Evolutionary conservation across 2,329 filamentous ascomycete species (phyloP), one percentile per base, ranked within the genome.

Genomic region (Fusarium sp.): DNA sequence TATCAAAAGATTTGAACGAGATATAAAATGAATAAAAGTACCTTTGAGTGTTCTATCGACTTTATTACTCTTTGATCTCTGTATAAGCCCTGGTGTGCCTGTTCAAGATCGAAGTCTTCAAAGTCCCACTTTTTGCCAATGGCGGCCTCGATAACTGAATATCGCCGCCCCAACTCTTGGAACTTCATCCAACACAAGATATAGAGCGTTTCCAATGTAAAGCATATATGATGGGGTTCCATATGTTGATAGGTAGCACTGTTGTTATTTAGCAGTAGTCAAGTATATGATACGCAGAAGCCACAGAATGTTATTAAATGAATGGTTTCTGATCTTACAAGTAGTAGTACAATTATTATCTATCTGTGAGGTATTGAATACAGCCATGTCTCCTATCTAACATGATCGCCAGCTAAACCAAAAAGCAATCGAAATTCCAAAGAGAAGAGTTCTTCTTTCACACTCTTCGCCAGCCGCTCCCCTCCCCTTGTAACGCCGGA

Each of bases 141-240:
- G 52, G 31, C 41, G 51, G 49, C 75, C 75, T 76, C 75, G 74
- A 69, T 77, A 77, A 76, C 56, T 76, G 65, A 77, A 77, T 77
- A 67, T 55, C 28, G 13, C 50, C 31, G 30, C 34, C 46, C 46
- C 47, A 33, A 33, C 18, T 34, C 16, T 12, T 13, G 23, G 10
- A 64, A 44, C 4, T 26, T 28, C 10, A 16, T 28, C 18, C 7
- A n/a, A 6, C 7, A n/a, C 30, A 47, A 33, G 15, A 20, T 15
- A 26, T 4, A 3, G 6, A 34, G 7, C 30, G 30, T 30, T 30
- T 10, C 30, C 3, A 30, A 30, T 30, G 30, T 4, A 11, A 23
- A 23, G 5, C 23, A 23, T 23, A 23, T 23, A 6, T 23, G 23
- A 23, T 23, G 23, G 4, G 23, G 4, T 23, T 23, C 6, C 23